These are phyloP conservation scores for Suillus hirtellus DNA, from an alignment of 768 basidiomycete genomes.

Conservation along the genomic window DNA sequence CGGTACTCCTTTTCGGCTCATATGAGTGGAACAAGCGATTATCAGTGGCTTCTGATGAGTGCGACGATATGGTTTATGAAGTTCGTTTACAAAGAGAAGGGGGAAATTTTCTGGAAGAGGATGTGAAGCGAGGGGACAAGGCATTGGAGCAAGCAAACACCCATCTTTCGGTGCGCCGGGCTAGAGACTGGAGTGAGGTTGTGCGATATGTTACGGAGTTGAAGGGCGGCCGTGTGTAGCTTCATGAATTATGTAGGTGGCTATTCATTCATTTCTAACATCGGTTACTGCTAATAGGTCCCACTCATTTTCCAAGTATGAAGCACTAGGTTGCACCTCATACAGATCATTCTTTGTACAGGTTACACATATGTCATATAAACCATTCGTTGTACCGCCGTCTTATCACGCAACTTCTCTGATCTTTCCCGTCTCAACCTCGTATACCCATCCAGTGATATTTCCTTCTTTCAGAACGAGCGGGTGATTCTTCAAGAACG, in stretches of 20 bases:
- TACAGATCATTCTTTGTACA: not conserved
- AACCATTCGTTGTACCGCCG: not conserved
- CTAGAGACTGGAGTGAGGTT: conserved; percentile 61
- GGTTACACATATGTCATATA: not conserved
- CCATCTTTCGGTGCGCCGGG: conserved; percentile 49
- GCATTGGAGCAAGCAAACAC: conserved; percentile 44
- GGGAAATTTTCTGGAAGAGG: conserved; percentile 60
- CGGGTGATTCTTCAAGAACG: conserved; percentile 55
- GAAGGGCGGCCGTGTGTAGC: conserved; percentile 3
- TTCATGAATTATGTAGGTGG: not conserved
- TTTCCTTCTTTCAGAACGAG: conserved; percentile 53
- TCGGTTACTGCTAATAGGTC: not conserved
- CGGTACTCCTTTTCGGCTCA: conserved; percentile 71
- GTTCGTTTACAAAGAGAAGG: conserved; percentile 47
- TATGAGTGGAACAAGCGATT: conserved; percentile 75
- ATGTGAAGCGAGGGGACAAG: conserved; percentile 29
- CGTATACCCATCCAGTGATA: conserved; percentile 69
- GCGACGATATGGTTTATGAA: conserved; percentile 56
- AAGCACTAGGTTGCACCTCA: not conserved
- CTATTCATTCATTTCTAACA: not conserved
- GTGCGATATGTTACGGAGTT: conserved; percentile 23
- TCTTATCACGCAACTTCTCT: conserved; percentile 16
- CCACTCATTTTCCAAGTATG: not conserved
- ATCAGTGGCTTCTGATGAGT: conserved; percentile 44
- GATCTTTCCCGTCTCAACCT: conserved; percentile 63